These are phyloP conservation scores for Castanea crenata DNA, from an alignment of 306 rosid genomes.

Conservation along the genomic window DNA sequence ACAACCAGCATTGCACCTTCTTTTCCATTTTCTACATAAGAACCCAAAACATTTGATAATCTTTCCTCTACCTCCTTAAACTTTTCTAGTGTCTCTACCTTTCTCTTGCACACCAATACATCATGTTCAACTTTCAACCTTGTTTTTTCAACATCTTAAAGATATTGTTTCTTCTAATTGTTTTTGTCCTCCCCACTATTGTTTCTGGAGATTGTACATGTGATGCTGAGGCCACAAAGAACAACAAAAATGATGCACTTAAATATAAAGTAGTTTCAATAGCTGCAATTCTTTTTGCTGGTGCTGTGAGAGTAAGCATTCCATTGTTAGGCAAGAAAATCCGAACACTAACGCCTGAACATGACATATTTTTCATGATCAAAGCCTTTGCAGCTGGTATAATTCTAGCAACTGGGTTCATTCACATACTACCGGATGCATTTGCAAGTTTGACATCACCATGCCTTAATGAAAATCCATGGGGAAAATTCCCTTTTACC, in stretches of 20 bases:
- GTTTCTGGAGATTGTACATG: conserved; percentile 35
- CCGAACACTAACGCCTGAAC: conserved; percentile 44
- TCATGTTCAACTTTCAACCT: background rate
- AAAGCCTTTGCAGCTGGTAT: conserved; percentile 79
- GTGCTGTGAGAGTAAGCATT: conserved; percentile 61
- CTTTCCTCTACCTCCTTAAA: background rate
- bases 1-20: background rate
- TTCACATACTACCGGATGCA: conserved; percentile 74
- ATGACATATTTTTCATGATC: conserved; percentile 52
- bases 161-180: background rate
- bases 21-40: conserved; percentile 12
- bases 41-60: background rate
- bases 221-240: conserved; percentile 9
- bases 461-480: conserved; percentile 43
- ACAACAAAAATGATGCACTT: conserved; percentile 23
- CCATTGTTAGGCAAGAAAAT: conserved; percentile 59
- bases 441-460: conserved; percentile 54
- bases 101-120: background rate
- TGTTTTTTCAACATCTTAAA: conserved; percentile 25
- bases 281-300: conserved; percentile 56
- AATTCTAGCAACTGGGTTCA: conserved; percentile 61
- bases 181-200: conserved; percentile 28
- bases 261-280: conserved; percentile 60
- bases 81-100: background rate
- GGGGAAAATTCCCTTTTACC: conserved; percentile 57